Conservation (phyloP, 2,329 filamentous ascomycete genomes). For the Lecanosticta acicola region DNA sequence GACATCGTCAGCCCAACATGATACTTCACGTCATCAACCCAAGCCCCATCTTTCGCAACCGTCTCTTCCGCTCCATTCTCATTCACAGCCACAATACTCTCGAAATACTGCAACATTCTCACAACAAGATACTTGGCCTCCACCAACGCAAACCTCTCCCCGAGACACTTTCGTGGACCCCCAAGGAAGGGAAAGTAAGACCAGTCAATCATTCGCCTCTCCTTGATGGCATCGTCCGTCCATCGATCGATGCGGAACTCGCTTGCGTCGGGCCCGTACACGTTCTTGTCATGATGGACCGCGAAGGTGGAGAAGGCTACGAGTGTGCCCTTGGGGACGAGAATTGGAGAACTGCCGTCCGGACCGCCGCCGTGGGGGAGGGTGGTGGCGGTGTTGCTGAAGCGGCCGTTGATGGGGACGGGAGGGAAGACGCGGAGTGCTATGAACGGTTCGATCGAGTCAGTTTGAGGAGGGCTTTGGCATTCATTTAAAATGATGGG, state of each 20-base stretch:
- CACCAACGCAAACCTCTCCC: constrained; percentile 3
- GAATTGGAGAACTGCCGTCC: constrained; percentile 50
- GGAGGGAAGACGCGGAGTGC: constrained; percentile 6
- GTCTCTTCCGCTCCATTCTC: neutral
- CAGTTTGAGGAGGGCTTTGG: too few species aligned
- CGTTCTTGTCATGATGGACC: constrained; percentile 9
- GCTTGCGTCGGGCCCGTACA: constrained; percentile 4
- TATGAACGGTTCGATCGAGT: too few species aligned
- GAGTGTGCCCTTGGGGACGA: constrained; percentile 25
- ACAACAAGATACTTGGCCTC: constrained; percentile 5
- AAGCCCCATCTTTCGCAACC: neutral
- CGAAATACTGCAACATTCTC: constrained; percentile 6
- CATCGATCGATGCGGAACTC: constrained; percentile 6
- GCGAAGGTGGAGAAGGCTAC: constrained; percentile 25
- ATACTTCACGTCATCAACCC: constrained; percentile 5
- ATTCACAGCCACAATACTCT: constrained; percentile 3
- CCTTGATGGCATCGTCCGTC: constrained; percentile 1
- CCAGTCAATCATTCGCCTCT: constrained; percentile 7
- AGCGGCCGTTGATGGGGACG: constrained; percentile 6
- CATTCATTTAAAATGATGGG: too few species aligned
- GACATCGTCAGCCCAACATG: constrained; percentile 8
- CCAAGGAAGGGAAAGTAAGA: constrained; percentile 8
- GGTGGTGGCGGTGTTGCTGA: constrained; percentile 57
- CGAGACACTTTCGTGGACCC: constrained; percentile 5
- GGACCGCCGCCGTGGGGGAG: constrained; percentile 57